Evolutionary conservation across 768 basidiomycete species (phyloP).

Genomic region (Panaeolus cyanescens): DNA sequence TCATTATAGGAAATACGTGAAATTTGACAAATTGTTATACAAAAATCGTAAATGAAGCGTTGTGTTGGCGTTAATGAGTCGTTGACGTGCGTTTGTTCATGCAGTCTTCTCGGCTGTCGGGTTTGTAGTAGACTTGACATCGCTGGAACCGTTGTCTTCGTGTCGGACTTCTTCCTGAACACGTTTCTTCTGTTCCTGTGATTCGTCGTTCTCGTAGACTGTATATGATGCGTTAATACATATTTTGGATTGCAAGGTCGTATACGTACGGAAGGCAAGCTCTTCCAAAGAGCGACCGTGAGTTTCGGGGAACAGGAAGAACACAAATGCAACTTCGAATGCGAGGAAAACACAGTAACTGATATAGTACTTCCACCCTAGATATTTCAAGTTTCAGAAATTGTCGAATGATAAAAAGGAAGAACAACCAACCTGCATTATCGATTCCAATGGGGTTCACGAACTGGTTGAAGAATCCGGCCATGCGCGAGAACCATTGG

Average conservation of each 20-base stretch:
- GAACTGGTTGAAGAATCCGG: slow-evolving; percentile 66
- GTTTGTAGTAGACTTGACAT: too few species aligned
- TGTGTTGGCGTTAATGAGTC: background rate
- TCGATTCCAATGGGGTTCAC: slow-evolving; percentile 66
- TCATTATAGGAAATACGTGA: background rate
- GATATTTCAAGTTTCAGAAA: background rate
- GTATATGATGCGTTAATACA: background rate
- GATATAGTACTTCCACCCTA: slow-evolving; percentile 61
- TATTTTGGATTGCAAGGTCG: background rate
- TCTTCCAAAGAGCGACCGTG: slow-evolving; percentile 55
- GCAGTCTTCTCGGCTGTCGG: background rate
- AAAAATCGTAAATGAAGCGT: background rate
- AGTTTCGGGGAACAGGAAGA: slow-evolving; percentile 66
- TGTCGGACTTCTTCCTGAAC: slow-evolving; percentile 39
- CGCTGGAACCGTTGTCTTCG: slow-evolving; percentile 18
- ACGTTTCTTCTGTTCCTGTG: slow-evolving; percentile 41
- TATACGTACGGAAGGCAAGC: slow-evolving; percentile 54
- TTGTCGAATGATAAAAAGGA: background rate
- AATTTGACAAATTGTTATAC: background rate
- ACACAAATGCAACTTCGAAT: slow-evolving; percentile 57
- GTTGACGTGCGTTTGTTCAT: background rate
- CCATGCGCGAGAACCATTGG: slow-evolving; percentile 57
- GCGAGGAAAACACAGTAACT: slow-evolving; percentile 54
- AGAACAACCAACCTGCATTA: slow-evolving; percentile 37
- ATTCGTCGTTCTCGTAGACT: slow-evolving; percentile 48